These are phyloP conservation scores for Dryadomyces quercus-mongolicae DNA, from an alignment of 2,329 filamentous ascomycete genomes.

Conservation along the genomic window DNA sequence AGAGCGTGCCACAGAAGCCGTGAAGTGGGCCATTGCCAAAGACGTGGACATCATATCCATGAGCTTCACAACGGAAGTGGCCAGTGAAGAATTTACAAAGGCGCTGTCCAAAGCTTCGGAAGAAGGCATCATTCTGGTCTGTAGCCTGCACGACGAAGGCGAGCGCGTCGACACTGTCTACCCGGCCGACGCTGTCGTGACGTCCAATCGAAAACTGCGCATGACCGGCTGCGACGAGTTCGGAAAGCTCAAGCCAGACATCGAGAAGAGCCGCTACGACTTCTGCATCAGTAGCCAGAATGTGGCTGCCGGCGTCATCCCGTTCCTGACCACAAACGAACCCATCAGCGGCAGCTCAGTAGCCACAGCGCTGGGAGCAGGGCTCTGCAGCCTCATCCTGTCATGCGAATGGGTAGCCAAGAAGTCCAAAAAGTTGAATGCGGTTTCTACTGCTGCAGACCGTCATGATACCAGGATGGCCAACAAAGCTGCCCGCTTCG, in stretches of 20 bases:
- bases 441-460: background rate
- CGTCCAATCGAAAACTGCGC: background rate
- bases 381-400: conserved; percentile 13
- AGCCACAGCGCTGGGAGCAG: conserved; percentile 9
- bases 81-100: background rate
- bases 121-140: conserved; percentile 3
- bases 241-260: conserved; percentile 4
- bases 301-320: conserved; percentile 6
- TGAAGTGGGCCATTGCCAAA: conserved; percentile 5
- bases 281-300: conserved; percentile 5
- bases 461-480: background rate
- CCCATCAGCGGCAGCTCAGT: conserved; percentile 6
- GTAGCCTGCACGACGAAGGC: conserved; percentile 8
- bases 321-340: background rate
- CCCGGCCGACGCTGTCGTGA: background rate
- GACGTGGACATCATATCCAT: conserved; percentile 9
- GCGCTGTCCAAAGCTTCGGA: background rate
- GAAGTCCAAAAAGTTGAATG: background rate
- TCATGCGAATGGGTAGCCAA: conserved; percentile 11
- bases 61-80: conserved; percentile 5
- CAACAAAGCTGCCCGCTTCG: background rate
- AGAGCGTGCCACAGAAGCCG: conserved; percentile 1
- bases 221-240: conserved; percentile 7
- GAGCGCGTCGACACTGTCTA: background rate
- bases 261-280: conserved; percentile 4